Conservation (phyloP, 129 eudicot genomes). For the Lactuca saligna region DNA sequence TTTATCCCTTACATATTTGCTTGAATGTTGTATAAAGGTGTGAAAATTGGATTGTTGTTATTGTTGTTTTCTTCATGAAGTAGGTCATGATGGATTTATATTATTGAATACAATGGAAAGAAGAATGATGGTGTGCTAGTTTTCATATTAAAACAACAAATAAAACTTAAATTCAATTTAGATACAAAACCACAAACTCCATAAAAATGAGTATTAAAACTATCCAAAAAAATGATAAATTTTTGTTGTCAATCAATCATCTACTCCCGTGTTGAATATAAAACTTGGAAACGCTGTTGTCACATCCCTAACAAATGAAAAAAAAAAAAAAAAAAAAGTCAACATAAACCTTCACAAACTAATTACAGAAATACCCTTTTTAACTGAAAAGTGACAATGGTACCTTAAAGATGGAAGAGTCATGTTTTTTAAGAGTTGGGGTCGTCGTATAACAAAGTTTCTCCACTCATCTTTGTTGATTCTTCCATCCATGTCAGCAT, state of each 20-base stretch:
- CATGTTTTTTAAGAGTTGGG: conserved; percentile 66
- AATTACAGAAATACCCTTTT: background rate
- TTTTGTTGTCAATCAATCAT: conserved; percentile 32
- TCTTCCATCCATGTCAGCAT: conserved; percentile 54
- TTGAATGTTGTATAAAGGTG: background rate
- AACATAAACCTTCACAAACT: background rate
- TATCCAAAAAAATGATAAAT: conserved; percentile 2
- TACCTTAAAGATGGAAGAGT: conserved; percentile 64
- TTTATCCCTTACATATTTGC: background rate
- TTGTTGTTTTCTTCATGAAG: too few species aligned
- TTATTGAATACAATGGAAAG: background rate
- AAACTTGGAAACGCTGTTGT: conserved; percentile 56
- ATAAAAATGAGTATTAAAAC: background rate
- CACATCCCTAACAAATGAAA: conserved; percentile 36
- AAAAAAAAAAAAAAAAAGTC: background rate
- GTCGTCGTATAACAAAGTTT: conserved; percentile 48
- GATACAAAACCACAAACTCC: background rate
- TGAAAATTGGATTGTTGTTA: conserved; percentile 5
- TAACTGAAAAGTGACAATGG: background rate
- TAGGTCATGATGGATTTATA: background rate
- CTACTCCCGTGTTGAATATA: conserved; percentile 49
- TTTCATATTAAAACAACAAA: conserved; percentile 13
- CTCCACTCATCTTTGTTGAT: conserved; percentile 62
- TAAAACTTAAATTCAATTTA: background rate
- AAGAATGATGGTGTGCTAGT: conserved; percentile 10